phyloP scores from a whole-genome alignment of 2,329 filamentous ascomycete species.

The Colletotrichum acutatum region DNA sequence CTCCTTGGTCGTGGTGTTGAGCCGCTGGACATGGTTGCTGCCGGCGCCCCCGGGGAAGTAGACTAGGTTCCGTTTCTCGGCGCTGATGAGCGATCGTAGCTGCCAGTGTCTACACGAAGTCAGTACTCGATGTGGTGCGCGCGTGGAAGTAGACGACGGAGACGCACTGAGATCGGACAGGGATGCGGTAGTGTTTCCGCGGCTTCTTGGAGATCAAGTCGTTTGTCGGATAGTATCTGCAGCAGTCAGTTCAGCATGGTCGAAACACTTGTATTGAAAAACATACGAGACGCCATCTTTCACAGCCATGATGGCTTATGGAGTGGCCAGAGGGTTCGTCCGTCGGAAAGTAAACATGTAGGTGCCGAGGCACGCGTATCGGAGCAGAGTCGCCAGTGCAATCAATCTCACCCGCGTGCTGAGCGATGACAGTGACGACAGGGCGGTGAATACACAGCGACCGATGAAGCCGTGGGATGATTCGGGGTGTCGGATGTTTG shows the following conservation, averaged over 20 bases:
- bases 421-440: not conserved
- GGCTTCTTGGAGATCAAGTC: constrained; percentile 68
- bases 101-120: constrained; percentile 78
- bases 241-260: not conserved
- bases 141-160: constrained; percentile 1
- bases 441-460: not conserved
- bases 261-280: not conserved
- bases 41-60: constrained; percentile 86
- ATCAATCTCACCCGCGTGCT: not conserved
- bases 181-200: constrained; percentile 75
- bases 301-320: constrained; percentile 61
- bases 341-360: constrained; percentile 19
- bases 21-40: constrained; percentile 71
- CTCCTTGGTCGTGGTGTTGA: constrained; percentile 76
- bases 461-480: constrained; percentile 14
- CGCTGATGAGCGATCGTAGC: constrained; percentile 89
- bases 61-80: constrained; percentile 78
- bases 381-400: not conserved
- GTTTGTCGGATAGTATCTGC: constrained; percentile 74
- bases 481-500: constrained; percentile 19
- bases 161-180: constrained; percentile 70
- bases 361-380: constrained; percentile 4
- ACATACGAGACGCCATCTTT: constrained; percentile 43
- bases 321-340: constrained; percentile 24
- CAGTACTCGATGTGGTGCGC: constrained; percentile 12